Base-by-base conservation (phyloP, 345 rosid genomes). In the Populus deltoides region DNA sequence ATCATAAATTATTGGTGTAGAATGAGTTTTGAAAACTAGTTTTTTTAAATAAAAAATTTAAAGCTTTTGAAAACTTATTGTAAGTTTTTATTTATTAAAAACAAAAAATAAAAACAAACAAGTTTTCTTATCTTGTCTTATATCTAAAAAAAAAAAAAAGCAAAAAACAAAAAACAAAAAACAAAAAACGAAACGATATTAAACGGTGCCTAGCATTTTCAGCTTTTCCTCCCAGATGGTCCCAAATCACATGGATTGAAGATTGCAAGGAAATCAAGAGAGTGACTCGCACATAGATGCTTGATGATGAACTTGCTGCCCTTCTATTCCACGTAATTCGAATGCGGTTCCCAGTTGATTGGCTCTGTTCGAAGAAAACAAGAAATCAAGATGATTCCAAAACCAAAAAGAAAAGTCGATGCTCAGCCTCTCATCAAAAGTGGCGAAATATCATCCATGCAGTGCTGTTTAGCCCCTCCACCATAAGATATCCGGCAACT, bases 361-460 rank as follows among this genome's bases (percentile, higher is more conserved):
- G 82, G 80, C 43, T 38, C 31, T 1, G 1, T 36, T 29, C 70
- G 80, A 75, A 49, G 17, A 65, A 18, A 27, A 73, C 72, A 76
- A 73, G 45, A 73, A 59, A n/a, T 9, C 1, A n/a, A 9, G 63
- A 59, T 59, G 5, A n/a, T 57, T 57, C 27, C 63, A 15, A 55
- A 1, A 22, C 63, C 13, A 1, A 0, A 9, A 57, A n/a, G 15
- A 57, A n/a, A 57, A 57, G 2, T 24, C 12, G 63, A 57, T 6
- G 15, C 29, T 57, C 29, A 57, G 27, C 63, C 25, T 57, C 63
- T n/a, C 27, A 3, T n/a, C 29, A 3, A 9, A 3, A 9, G 63
- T 57, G 15, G 63, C n/a, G 63, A 3, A 2, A 53, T 53, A 20
- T 57, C 63, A n/a, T 57, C 9, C 63, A 57, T n/a, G 27, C 25